Conservation (phyloP, 768 basidiomycete genomes). For the Amyloporia xantha region DNA sequence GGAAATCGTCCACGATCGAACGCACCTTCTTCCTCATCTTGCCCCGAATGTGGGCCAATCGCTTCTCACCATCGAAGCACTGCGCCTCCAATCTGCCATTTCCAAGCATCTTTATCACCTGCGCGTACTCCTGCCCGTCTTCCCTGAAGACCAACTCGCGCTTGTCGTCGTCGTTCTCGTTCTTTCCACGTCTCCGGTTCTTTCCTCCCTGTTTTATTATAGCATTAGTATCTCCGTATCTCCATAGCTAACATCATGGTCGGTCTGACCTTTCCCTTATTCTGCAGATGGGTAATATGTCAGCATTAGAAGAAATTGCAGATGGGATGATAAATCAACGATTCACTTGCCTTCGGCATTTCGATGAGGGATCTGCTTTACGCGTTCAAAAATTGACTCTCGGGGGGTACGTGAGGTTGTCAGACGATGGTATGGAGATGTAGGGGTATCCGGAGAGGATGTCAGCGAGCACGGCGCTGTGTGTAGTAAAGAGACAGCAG, state of each 20-base stretch:
- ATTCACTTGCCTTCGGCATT: slow-evolving; percentile 44
- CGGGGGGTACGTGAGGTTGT: background rate
- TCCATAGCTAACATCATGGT: too few relatives aligned
- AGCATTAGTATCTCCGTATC: too few relatives aligned
- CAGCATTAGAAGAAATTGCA: slow-evolving; percentile 13
- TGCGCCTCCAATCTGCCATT: slow-evolving; percentile 94
- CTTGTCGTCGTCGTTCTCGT: slow-evolving; percentile 98
- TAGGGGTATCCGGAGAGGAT: slow-evolving; percentile 1
- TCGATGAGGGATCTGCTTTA: slow-evolving; percentile 8
- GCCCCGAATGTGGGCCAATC: slow-evolving; percentile 95
- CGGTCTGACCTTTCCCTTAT: slow-evolving; percentile 76
- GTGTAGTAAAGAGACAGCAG: background rate
- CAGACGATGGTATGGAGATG: background rate
- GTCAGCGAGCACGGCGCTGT: slow-evolving; percentile 1
- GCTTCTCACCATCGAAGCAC: slow-evolving; percentile 98
- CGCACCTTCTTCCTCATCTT: slow-evolving; percentile 99
- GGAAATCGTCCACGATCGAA: slow-evolving; percentile 1
- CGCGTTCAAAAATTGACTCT: background rate
- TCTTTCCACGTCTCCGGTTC: slow-evolving; percentile 99
- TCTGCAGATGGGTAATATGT: slow-evolving; percentile 33
- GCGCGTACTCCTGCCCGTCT: slow-evolving; percentile 98
- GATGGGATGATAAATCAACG: background rate
- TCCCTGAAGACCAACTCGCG: slow-evolving; percentile 98
- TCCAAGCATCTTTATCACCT: slow-evolving; percentile 97
- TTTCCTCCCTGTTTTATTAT: slow-evolving; percentile 87